These are phyloP conservation scores for Agaricus blazei DNA, from an alignment of 768 basidiomycete genomes.

Conservation along the genomic window DNA sequence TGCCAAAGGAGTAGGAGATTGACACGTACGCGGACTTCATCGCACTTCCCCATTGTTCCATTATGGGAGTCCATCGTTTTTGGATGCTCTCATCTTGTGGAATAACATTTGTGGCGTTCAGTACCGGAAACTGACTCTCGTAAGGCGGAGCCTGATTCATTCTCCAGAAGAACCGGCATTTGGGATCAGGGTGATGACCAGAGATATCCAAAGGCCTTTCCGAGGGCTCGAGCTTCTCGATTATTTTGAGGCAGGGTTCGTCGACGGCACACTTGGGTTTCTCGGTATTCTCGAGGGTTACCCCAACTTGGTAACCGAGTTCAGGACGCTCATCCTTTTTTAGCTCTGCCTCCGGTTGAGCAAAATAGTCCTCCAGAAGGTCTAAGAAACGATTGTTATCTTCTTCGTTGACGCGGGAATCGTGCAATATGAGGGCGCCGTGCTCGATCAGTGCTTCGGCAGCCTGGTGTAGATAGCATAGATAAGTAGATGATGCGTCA, in stretches of 20 bases:
- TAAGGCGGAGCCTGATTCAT: conserved; percentile 76
- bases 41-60: conserved; percentile 83
- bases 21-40: conserved; percentile 81
- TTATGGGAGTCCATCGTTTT: conserved; percentile 60
- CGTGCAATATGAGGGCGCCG: conserved; percentile 82
- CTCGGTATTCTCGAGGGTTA: conserved; percentile 95
- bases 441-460: conserved; percentile 78
- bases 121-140: conserved; percentile 66
- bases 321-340: conserved; percentile 81
- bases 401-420: conserved; percentile 77
- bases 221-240: conserved; percentile 64
- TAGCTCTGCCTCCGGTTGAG: conserved; percentile 57
- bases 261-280: conserved; percentile 83
- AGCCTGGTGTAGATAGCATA: conserved; percentile 39
- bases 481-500: conserved; percentile 1
- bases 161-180: conserved; percentile 91
- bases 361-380: conserved; percentile 91
- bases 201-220: conserved; percentile 85
- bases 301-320: conserved; percentile 87
- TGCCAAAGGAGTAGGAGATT: neutral
- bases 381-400: conserved; percentile 84
- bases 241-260: conserved; percentile 77
- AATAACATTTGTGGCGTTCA: conserved; percentile 80
- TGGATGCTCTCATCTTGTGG: conserved; percentile 58
- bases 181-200: conserved; percentile 83